Base-by-base conservation (phyloP, 2,329 filamentous ascomycete genomes). In the Aspergillus sclerotialis region DNA sequence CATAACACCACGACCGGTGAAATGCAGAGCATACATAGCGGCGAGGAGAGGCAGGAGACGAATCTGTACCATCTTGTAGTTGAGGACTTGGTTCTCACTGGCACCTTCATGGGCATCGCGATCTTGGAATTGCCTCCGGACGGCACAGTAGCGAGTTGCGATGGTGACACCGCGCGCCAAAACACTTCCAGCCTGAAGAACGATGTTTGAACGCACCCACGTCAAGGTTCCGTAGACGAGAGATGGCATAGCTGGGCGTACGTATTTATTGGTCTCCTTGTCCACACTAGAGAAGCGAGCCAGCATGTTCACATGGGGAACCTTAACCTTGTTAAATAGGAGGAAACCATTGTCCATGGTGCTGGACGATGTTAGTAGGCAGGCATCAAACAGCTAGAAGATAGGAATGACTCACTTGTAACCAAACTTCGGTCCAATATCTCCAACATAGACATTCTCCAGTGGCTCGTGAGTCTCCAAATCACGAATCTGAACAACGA, bases 331-430 rank as follows among this genome's bases (percentile, higher is more conserved):
- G 64, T 87, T 87, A 61, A 89, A 79, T 14, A 88, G 71, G 8
- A 87, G 64, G 68, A 84, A 88, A 1, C 84, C 84, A 47, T 88
- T 89, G 58, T 88, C 84, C 82, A 86, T 85, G 34, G 80, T 84
- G 60, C 64, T 69, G 39, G 29, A 13, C 2, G 19, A 6, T 23
- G 10, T 23, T 11, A n/a, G 39, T 47, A 26, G 49, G 34, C 7
- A 8, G 11, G 11, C 16, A 4, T 7, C 5, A 18, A 3, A 5
- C 1, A 6, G 4, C 5, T 11, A 3, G 2, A 9, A 7, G 13
- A 35, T 9, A 5, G n/a, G 5, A 2, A 3, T 12, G 7, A 55
- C 62, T 57, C 37, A 67, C 62, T 84, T 84, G 65, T 84, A 85
- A 7, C 81, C 82, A 44, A 84, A 82, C 58, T 88, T 88, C 35